Base-by-base conservation (phyloP, 179 eudicot genomes). In the Vitellaria paradoxa region DNA sequence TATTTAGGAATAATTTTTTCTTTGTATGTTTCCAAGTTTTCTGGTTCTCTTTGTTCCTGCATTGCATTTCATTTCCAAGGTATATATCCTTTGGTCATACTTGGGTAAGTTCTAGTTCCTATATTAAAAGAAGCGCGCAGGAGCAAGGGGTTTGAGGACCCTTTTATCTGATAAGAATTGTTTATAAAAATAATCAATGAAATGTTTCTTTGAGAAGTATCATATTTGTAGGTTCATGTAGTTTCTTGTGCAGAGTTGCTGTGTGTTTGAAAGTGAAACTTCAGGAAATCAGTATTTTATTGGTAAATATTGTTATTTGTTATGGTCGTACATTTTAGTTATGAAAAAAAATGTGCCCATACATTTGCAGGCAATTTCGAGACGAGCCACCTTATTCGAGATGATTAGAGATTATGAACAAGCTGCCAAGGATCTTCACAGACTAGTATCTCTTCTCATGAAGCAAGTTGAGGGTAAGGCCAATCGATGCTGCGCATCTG, bases 391-490 rank as follows among this genome's bases (percentile, higher is more conserved):
- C 73, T 82, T 91, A 82, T 90, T 87, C 81, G 98, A 96, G 86
- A 85, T 88, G 97, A 96, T 96, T 68, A 83, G 99, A 82, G 98
- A 96, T 83, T 92, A 88, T 84, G 93, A 86, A 59, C 93, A 93
- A 79, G 94, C 99, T 71, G 84, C 89, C 63, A 70, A 71, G 57
- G 99, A 96, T 82, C 90, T 96, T 78, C 87, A 85, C 79, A 87
- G 87, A 80, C 82, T 89, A 67, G 77, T 82, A 46, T 85, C 89
- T 78, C 85, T 93, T 83, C 94, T 91, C 61, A 82, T 79, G 75
- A 90, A 84, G 78, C 88, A 89, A 78, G 77, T 82, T 70, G 83
- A 79, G 50, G 92, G 79, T 60, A 95, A 87, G 77, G 81, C 73
- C n/a, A 75, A 73, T 46, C 83, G 78, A 49, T 78, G 78, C 68